A percentile compares a stretch with the other conserved stretches of the same genome.
Evolutionary conservation across 164 flowering plant genomes (phyloP).

Genomic region (Magnolia changhungtana): DNA sequence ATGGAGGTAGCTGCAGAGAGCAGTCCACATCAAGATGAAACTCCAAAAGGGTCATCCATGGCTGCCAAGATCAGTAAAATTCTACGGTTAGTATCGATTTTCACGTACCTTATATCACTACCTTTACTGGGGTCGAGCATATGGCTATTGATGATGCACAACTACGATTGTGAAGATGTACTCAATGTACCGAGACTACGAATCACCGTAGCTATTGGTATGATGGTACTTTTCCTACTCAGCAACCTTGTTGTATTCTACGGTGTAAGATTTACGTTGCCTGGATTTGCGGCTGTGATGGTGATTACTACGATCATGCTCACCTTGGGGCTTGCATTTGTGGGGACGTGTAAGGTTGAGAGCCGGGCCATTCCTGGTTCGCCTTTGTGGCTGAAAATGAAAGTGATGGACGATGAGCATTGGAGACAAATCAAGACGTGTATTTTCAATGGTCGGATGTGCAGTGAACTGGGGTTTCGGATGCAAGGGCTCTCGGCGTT

Average conservation of each 20-base stretch:
- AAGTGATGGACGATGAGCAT: constrained; percentile 9
- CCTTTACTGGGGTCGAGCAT: constrained; percentile 28
- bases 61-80: neutral
- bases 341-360: constrained; percentile 30
- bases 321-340: constrained; percentile 28
- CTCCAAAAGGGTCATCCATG: neutral
- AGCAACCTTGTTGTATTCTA: constrained; percentile 28
- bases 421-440: constrained; percentile 40
- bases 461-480: constrained; percentile 26
- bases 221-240: constrained; percentile 26
- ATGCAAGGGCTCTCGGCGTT: constrained; percentile 9
- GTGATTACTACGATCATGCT: constrained; percentile 30
- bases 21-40: neutral
- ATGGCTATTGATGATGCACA: constrained; percentile 38
- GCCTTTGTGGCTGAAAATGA: constrained; percentile 32
- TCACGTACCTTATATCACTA: constrained; percentile 25
- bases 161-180: constrained; percentile 36
- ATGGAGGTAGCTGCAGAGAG: neutral
- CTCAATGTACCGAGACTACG: constrained; percentile 24
- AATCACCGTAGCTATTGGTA: constrained; percentile 17
- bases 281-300: constrained; percentile 25
- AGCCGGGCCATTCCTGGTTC: constrained; percentile 26
- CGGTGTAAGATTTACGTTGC: constrained; percentile 13
- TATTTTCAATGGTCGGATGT: constrained; percentile 19
- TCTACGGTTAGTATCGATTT: neutral